Base-by-base conservation (phyloP, 1,284 basidiomycete genomes). In the Ganoderma leucocontextum region DNA sequence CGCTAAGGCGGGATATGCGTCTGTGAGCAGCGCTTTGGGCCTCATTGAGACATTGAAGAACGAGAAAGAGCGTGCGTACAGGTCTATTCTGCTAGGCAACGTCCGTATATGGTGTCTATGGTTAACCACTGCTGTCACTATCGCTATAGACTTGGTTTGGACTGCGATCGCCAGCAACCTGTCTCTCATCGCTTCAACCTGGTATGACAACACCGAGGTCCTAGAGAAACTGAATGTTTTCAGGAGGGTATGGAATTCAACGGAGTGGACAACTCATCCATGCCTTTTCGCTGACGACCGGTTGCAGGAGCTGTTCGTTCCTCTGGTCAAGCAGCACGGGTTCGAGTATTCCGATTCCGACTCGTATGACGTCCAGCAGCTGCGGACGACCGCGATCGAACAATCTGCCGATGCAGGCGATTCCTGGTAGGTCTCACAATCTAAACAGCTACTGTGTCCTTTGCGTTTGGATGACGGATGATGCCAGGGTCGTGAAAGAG, bases 131-230 rank as follows among this genome's bases (percentile, higher is more conserved):
- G 60, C 17, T 42, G 15, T 13, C 10, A 65, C n/a, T 19, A 4
- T 35, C 33, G 25, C 7, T 36, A 10, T 66, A 93, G 92, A 89
- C 78, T 83, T 94, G 66, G 90, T 94, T n/a, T 94, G 92, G 92
- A 82, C 87, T 59, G 87, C 88, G 66, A 88, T 95, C 60, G 78
- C 84, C 2, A 81, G 82, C 10, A 88, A 86, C 60, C 78, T 97
- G 63, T 77, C 77, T 62, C 82, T 84, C 52, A 79, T 97, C 60
- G 78, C 83, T n/a, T 86, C 83, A 17, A 89, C 90, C 2, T 98
- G 96, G 95, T 98, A 93, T 92, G 97, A 98, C 80, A 83, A 95
- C 70, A 78, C 88, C 42, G 78, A 84, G 4, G 85, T 93, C 53
- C 82, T 88, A 4, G 85, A 89, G 25, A 84, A 85, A 53, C 77